A percentile compares a stretch with the other conserved stretches of the same genome.
Conservation (phyloP, 139 green algal species). For the Closterium sp. region DNA sequence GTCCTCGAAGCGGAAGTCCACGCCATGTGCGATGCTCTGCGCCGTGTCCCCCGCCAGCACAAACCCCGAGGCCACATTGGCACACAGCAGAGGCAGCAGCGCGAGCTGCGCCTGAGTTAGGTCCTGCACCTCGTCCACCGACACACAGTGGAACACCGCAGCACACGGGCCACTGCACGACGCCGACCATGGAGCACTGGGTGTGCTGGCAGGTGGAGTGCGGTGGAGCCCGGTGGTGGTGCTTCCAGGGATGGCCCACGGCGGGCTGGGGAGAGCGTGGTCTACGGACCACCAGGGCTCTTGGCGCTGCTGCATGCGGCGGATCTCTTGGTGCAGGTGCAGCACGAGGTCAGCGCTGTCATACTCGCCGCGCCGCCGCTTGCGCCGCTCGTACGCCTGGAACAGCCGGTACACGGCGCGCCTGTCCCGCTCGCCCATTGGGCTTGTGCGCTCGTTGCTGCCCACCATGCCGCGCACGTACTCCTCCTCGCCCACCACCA, state of each 20-base stretch:
- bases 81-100: slow-evolving; percentile 64
- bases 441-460: neutral
- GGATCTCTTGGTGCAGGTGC: neutral
- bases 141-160: slow-evolving; percentile 56
- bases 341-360: neutral
- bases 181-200: too few relatives aligned
- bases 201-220: too few relatives aligned
- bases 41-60: neutral
- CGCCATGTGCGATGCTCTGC: neutral
- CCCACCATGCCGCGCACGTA: neutral
- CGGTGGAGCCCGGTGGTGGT: too few relatives aligned
- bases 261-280: neutral
- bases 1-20: neutral
- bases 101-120: slow-evolving; percentile 73
- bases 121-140: slow-evolving; percentile 80
- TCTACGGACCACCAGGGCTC: neutral
- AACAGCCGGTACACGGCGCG: neutral
- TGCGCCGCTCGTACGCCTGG: neutral
- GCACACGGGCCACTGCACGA: too few relatives aligned
- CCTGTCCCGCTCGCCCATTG: neutral
- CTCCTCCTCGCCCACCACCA: neutral
- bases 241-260: too few relatives aligned
- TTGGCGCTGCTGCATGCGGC: neutral
- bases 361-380: neutral
- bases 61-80: slow-evolving; percentile 64